Conservation (phyloP, 345 rosid genomes). For the Adansonia digitata region DNA sequence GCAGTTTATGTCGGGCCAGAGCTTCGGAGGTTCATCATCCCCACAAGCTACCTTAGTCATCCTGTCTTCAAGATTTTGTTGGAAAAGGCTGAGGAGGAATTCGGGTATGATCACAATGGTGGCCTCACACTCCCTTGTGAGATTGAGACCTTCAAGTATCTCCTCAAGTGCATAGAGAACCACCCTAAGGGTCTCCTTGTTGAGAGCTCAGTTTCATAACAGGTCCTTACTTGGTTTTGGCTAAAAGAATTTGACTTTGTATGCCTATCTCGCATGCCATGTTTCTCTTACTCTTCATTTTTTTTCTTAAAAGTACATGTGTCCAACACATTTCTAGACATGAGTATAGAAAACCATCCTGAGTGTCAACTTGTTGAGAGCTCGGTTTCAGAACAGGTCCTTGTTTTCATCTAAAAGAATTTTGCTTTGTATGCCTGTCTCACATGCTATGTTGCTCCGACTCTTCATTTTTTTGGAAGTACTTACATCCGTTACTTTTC, state of each 20-base stretch:
- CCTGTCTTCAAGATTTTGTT: slow-evolving; percentile 77
- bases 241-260: background rate
- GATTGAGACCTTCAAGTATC: slow-evolving; percentile 91
- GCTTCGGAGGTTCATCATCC: slow-evolving; percentile 89
- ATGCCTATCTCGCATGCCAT: too few species aligned
- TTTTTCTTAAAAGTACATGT: too few species aligned
- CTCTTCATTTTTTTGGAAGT: too few species aligned
- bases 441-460: too few species aligned
- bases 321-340: too few species aligned
- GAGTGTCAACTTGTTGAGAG: too few species aligned
- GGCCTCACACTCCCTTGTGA: slow-evolving; percentile 90
- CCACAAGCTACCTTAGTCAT: slow-evolving; percentile 82
- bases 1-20: slow-evolving; percentile 92
- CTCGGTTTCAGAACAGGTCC: too few species aligned
- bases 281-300: too few species aligned
- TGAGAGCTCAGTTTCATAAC: slow-evolving; percentile 28
- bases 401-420: too few species aligned
- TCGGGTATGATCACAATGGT: slow-evolving; percentile 81
- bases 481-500: too few species aligned
- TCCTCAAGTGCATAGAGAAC: slow-evolving; percentile 75
- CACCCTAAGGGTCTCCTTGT: slow-evolving; percentile 38
- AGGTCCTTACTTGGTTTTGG: slow-evolving; percentile 1
- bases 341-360: too few species aligned
- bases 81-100: slow-evolving; percentile 90
- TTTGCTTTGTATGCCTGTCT: too few species aligned